phyloP scores from a whole-genome alignment of 129 eudicot genomes.

The Ambrosia trifida region DNA sequence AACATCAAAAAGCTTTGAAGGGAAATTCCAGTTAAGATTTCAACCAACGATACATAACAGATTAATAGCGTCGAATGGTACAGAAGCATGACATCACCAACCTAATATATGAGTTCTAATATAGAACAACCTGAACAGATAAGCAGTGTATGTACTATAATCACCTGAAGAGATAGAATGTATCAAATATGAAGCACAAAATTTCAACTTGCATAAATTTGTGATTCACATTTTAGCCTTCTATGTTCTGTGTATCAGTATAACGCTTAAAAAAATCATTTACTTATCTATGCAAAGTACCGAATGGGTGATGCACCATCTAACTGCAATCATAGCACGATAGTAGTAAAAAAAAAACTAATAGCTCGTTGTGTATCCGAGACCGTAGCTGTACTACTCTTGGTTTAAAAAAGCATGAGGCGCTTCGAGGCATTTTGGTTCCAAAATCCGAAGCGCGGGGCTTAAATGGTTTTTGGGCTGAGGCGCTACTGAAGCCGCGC shows the following conservation, averaged over 20 bases:
- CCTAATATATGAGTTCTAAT: background rate
- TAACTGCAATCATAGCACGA: background rate
- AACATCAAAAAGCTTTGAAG: too few species aligned
- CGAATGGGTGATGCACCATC: background rate
- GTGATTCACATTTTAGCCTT: slow-evolving; percentile 2
- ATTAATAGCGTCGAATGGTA: background rate
- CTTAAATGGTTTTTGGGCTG: too few species aligned
- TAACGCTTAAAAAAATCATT: background rate
- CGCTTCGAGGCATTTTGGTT: too few species aligned
- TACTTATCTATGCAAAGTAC: background rate
- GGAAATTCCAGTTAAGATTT: too few species aligned
- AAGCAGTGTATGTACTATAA: background rate
- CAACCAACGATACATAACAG: background rate
- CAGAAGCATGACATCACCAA: slow-evolving; percentile 13
- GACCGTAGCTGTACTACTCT: background rate
- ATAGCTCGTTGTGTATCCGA: background rate
- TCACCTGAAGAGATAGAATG: background rate
- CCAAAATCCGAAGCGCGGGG: too few species aligned
- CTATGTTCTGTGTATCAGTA: background rate
- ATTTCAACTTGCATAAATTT: background rate
- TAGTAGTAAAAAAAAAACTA: too few species aligned
- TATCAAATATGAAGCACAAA: background rate
- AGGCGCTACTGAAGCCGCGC: too few species aligned
- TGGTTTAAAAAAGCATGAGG: too few species aligned
- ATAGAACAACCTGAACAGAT: background rate